Evolutionary conservation across 164 flowering plant species (phyloP), one percentile per base, ranked within the genome.

Genomic region (Berberis vulgaris): DNA sequence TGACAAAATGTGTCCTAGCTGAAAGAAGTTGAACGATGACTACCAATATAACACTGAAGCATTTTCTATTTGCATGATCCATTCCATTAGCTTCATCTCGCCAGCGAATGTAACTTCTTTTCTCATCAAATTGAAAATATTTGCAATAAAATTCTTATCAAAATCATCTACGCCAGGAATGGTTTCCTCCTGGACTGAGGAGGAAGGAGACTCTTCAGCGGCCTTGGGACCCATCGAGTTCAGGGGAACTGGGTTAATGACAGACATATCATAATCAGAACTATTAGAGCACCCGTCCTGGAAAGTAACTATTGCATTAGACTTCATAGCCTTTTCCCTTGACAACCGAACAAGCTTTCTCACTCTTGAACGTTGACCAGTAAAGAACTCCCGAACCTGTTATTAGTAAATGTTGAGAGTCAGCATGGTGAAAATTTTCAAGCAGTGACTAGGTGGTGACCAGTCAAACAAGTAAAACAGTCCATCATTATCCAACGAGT

Each of bases 81-180:
- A 84, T 54, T 91, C 90, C 92, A 91, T 80, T 80, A 91, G 70
- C 73, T 88, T 91, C 72, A 83, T 88, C 77, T 91, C 94, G 53
- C 99, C 99, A 62, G 87, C 78, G 68, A 89, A 95, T 53, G 90
- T 77, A 71, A 83, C 94, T 74, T 89, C 97, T 73, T 80, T 86
- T 68, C 81, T 76, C 92, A 95, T 85, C 70, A 79, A 73, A 72
- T 41, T 73, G 74, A 95, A 87, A 58, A 95, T 84, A 70, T 83
- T 87, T 2, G 86, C 86, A 69, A 89, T 69, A 71, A 94, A 94
- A 41, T 74, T 68, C 65, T 74, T 86, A 6, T 91, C 99, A 9
- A 75, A 65, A 41, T 80, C 85, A 56, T 82, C 84, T 55, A 85
- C 42, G 57, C 73, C 88, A 77, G 83, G 70, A 12, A 83, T 63